Percentiles rank a stretch among this genome's conserved stretches.
phyloP scores from a whole-genome alignment of 2,329 filamentous ascomycete species.

The Neofusicoccum laricinum region DNA sequence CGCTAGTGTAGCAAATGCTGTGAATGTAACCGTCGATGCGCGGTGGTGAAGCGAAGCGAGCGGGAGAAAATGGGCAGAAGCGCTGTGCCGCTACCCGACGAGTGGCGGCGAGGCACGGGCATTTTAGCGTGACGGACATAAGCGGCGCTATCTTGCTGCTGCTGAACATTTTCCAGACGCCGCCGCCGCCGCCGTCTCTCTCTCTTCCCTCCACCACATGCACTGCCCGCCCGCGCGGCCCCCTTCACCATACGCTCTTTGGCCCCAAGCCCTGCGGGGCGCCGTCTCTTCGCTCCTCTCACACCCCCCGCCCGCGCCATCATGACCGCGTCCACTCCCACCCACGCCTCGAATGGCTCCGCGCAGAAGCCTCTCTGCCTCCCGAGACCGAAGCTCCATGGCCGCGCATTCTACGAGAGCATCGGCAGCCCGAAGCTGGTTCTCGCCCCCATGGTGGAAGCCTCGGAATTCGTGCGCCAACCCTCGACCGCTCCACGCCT shows the following conservation, averaged over 20 bases:
- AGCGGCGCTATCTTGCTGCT: neutral
- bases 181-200: too few relatives aligned
- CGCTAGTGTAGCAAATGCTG: neutral
- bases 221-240: neutral
- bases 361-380: constrained; percentile 10
- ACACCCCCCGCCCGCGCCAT: neutral
- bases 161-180: constrained; percentile 1
- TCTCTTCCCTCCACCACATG: neutral
- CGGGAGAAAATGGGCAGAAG: too few relatives aligned
- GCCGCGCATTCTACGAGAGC: constrained; percentile 89
- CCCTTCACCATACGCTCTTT: constrained; percentile 3
- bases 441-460: constrained; percentile 96
- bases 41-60: too few relatives aligned
- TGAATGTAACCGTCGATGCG: neutral
- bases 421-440: constrained; percentile 89
- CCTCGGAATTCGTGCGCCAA: constrained; percentile 85
- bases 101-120: too few relatives aligned
- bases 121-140: neutral
- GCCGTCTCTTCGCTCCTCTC: neutral
- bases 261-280: constrained; percentile 8
- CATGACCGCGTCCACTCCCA: neutral
- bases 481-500: too few relatives aligned
- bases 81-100: too few relatives aligned
- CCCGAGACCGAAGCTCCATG: constrained; percentile 62
- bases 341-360: neutral